phyloP scores from a whole-genome alignment of 2,329 filamentous ascomycete species.

The Magnaporthiopsis rhizophila region DNA sequence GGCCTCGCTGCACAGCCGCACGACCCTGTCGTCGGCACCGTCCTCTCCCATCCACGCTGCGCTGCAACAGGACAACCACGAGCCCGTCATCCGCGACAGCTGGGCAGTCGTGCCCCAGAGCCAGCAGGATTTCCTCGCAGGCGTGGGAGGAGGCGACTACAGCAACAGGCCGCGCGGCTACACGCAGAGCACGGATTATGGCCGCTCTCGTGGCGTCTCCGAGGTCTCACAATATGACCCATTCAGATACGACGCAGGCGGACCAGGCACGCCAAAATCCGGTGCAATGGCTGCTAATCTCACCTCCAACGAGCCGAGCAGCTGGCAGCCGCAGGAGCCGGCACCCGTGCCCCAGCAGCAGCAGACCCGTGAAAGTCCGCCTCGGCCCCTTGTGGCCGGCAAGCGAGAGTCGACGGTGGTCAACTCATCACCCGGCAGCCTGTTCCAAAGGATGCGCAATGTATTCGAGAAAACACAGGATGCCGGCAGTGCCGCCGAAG shows the following conservation, averaged over 20 bases:
- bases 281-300: not conserved
- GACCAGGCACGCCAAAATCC: not conserved
- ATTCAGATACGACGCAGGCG: conserved; percentile 13
- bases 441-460: conserved; percentile 32
- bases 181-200: conserved; percentile 4
- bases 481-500: conserved; percentile 1
- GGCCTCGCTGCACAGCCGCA: conserved; percentile 26
- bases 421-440: conserved; percentile 16
- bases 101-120: conserved; percentile 17
- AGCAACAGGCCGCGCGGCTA: conserved; percentile 5
- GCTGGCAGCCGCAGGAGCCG: conserved; percentile 10
- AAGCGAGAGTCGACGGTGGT: conserved; percentile 12
- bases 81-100: conserved; percentile 24
- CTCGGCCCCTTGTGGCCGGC: not conserved
- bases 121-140: conserved; percentile 3
- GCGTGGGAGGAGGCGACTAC: conserved; percentile 2
- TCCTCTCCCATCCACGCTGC: conserved; percentile 22
- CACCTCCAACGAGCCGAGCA: not conserved
- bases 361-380: not conserved
- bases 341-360: not conserved
- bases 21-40: conserved; percentile 25
- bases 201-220: not conserved
- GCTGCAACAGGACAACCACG: conserved; percentile 19
- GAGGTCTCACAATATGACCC: conserved; percentile 19
- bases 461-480: conserved; percentile 27